A percentile compares a stretch with the other conserved stretches of the same genome.
These are phyloP conservation scores for Didymosphaeria variabile DNA, from an alignment of 2,329 filamentous ascomycete species.

Conservation along the genomic window DNA sequence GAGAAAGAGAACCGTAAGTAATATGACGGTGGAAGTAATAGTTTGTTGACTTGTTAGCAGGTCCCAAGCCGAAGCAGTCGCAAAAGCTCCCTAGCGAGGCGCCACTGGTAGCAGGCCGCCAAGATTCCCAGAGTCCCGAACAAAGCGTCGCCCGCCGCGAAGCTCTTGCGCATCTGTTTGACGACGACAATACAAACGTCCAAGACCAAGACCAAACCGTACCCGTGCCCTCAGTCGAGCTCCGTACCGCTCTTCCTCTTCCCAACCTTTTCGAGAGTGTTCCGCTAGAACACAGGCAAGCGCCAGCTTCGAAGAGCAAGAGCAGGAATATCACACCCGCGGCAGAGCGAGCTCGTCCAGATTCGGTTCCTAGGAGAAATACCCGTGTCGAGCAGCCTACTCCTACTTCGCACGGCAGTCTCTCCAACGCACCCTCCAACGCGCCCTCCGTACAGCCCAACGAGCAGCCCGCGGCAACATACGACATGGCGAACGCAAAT, in stretches of 20 bases:
- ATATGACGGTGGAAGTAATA: too few species aligned
- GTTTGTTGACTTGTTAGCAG: background rate
- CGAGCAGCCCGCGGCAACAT: slow-evolving; percentile 21
- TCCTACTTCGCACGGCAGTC: background rate
- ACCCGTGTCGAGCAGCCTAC: background rate
- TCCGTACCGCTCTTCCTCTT: too few species aligned
- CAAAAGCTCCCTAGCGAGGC: slow-evolving; percentile 16
- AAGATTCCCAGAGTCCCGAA: slow-evolving; percentile 6
- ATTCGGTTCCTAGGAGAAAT: background rate
- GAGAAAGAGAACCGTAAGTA: background rate
- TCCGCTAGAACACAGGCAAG: background rate
- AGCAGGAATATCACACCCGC: background rate
- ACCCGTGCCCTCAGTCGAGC: background rate
- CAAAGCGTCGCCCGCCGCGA: slow-evolving; percentile 9
- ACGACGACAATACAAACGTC: background rate
- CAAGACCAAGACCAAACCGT: background rate
- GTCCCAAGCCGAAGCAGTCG: background rate
- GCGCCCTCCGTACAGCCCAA: slow-evolving; percentile 22
- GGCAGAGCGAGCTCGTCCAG: background rate
- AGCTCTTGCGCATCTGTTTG: slow-evolving; percentile 12
- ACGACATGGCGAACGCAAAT: slow-evolving; percentile 49
- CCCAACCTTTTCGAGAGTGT: background rate
- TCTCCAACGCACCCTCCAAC: slow-evolving; percentile 6
- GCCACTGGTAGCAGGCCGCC: background rate
- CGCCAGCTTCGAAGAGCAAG: too few species aligned